A percentile compares a stretch with the other conserved stretches of the same genome.
Evolutionary conservation across 371 early-diverging fungal species (phyloP).

Genomic region (Mucor plumbeus): DNA sequence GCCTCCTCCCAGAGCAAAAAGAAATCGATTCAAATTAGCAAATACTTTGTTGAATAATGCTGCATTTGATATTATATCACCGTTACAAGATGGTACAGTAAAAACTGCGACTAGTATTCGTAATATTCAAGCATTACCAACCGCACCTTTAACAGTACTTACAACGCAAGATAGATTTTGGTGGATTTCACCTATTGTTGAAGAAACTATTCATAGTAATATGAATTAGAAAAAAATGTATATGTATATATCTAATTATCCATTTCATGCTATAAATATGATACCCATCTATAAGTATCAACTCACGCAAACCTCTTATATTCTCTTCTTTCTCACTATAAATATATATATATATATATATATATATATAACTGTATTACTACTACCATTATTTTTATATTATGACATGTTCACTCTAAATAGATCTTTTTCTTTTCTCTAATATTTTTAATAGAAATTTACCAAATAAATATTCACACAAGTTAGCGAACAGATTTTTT

Average conservation of each 20-base stretch:
- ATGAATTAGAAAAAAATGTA: conserved; percentile 1
- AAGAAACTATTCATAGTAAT: conserved; percentile 28
- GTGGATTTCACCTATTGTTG: conserved; percentile 42
- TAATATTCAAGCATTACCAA: neutral
- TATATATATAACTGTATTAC: neutral
- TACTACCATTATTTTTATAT: neutral
- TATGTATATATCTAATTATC: conserved; percentile 1
- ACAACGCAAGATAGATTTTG: conserved; percentile 38
- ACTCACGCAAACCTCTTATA: too few relatives aligned
- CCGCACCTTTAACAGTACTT: conserved; percentile 32
- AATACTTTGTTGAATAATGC: neutral
- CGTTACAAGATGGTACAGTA: neutral
- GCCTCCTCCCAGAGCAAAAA: conserved; percentile 38
- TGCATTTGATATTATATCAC: conserved; percentile 3
- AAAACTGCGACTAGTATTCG: neutral
- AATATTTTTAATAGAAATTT: neutral
- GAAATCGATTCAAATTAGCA: conserved; percentile 26
- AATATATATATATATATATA: neutral
- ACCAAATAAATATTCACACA: neutral
- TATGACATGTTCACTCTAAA: neutral
- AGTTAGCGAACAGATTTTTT: too few relatives aligned
- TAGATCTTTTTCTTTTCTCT: too few relatives aligned
- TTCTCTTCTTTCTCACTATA: neutral
- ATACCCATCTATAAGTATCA: neutral
- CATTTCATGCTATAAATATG: neutral